phyloP scores from a whole-genome alignment of 805 yeast species.

The Isabelozyma heimii region DNA sequence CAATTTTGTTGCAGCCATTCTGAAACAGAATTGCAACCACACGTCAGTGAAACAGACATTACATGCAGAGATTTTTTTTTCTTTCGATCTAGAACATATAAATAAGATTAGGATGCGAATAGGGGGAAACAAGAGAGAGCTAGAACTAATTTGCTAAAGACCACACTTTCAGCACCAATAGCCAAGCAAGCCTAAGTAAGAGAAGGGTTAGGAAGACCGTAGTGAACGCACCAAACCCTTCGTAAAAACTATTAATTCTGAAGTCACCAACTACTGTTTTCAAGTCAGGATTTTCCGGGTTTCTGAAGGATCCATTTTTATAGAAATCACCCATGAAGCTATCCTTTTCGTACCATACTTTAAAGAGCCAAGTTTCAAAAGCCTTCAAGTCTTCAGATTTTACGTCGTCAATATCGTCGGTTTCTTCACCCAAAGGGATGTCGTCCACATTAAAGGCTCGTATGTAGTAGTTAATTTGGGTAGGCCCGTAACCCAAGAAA shows the following conservation, averaged over 20 bases:
- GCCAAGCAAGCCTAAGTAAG: conserved; percentile 4
- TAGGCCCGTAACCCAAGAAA: conserved; percentile 71
- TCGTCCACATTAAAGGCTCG: conserved; percentile 55
- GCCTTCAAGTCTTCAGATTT: conserved; percentile 37
- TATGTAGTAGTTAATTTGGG: conserved; percentile 60
- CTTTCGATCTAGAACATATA: neutral
- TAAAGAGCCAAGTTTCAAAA: conserved; percentile 75
- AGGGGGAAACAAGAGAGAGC: no score
- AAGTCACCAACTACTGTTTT: conserved; percentile 22
- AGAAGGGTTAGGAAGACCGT: conserved; percentile 7
- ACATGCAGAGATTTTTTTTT: no score
- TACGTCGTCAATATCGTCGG: conserved; percentile 40
- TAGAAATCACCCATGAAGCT: conserved; percentile 60
- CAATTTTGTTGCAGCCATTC: neutral
- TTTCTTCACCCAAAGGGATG: conserved; percentile 55
- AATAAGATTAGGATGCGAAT: neutral
- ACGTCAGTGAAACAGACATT: no score
- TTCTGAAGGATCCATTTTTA: conserved; percentile 49
- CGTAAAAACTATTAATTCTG: conserved; percentile 16
- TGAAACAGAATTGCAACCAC: neutral
- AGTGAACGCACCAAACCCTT: conserved; percentile 10
- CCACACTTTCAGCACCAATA: neutral
- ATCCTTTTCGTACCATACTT: conserved; percentile 80
- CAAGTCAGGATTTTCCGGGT: conserved; percentile 11
- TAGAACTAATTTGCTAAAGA: neutral